Conservation (phyloP, 2,329 filamentous ascomycete genomes). For the Colletotrichum trifolii region DNA sequence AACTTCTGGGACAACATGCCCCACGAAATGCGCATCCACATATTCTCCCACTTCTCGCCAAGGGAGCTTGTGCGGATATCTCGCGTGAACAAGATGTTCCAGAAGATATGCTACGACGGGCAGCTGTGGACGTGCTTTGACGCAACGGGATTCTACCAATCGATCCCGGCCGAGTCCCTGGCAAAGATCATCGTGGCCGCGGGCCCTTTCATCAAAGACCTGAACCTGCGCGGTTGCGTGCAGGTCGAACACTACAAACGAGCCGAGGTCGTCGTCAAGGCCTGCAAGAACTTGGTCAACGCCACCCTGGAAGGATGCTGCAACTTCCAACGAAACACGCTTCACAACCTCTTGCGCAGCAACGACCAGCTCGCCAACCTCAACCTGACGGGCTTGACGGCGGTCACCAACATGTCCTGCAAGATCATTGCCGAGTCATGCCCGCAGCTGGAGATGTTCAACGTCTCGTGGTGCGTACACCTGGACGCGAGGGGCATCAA, state of each 20-base stretch:
- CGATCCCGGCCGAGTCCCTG: conserved; percentile 86
- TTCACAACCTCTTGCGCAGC: conserved; percentile 78
- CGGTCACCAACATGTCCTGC: conserved; percentile 86
- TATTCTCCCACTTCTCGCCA: conserved; percentile 80
- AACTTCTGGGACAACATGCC: conserved; percentile 87
- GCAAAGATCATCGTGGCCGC: conserved; percentile 86
- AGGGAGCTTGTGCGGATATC: conserved; percentile 85
- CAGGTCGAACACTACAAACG: conserved; percentile 87
- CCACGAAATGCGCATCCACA: conserved; percentile 80
- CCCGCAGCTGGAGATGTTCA: conserved; percentile 82
- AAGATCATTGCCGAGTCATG: conserved; percentile 87
- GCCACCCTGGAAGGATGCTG: conserved; percentile 90
- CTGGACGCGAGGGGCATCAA: conserved; percentile 82
- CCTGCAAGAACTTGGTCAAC: conserved; percentile 87
- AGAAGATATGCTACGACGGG: conserved; percentile 90
- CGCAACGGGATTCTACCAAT: conserved; percentile 84
- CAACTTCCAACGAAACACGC: conserved; percentile 81
- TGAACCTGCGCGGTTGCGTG: conserved; percentile 91
- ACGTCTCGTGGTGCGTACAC: conserved; percentile 93
- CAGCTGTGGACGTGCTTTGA: conserved; percentile 92
- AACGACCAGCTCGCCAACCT: conserved; percentile 85
- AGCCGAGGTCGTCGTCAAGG: conserved; percentile 80
- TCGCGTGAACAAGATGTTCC: conserved; percentile 80
- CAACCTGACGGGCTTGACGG: conserved; percentile 84
- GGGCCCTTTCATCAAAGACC: conserved; percentile 88